phyloP scores from a whole-genome alignment of 1,284 basidiomycete species.

The Apiotrichum brassicae region DNA sequence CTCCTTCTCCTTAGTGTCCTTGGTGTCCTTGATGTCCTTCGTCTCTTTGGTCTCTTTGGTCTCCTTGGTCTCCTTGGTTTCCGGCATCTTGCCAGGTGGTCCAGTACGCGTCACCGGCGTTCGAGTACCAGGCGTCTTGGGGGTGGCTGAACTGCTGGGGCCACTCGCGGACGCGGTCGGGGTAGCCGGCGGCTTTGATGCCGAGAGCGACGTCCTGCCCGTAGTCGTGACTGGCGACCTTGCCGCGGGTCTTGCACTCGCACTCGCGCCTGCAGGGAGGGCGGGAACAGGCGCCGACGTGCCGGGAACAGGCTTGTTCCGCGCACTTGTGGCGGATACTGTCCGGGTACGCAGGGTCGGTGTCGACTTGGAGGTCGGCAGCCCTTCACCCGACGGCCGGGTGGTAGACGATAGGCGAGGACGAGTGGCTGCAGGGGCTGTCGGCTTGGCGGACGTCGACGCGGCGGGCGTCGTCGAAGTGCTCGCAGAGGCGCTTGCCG shows the following conservation, averaged over 20 bases:
- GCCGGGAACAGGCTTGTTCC: background rate
- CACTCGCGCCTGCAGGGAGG: background rate
- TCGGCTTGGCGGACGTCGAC: background rate
- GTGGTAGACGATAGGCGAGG: background rate
- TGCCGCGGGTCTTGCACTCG: background rate
- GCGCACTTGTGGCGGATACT: constrained; percentile 6
- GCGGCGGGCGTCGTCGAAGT: too few species aligned
- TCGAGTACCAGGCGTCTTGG: too few species aligned
- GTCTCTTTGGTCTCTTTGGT: too few species aligned
- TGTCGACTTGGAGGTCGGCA: background rate
- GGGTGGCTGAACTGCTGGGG: too few species aligned
- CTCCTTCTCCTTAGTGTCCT: too few species aligned
- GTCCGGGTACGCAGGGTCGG: constrained; percentile 8
- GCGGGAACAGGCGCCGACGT: background rate
- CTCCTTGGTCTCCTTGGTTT: background rate
- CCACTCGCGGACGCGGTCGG: background rate
- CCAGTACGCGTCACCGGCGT: too few species aligned
- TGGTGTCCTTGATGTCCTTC: too few species aligned
- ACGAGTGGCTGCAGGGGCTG: background rate
- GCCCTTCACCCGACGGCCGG: background rate
- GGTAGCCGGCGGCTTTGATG: background rate
- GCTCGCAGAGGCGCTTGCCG: too few species aligned
- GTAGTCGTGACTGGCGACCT: too few species aligned
- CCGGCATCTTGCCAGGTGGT: constrained; percentile 6
- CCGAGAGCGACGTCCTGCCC: background rate